Evolutionary conservation across 441 rosid genomes (phyloP).

Genomic region (Populus hybrid): DNA sequence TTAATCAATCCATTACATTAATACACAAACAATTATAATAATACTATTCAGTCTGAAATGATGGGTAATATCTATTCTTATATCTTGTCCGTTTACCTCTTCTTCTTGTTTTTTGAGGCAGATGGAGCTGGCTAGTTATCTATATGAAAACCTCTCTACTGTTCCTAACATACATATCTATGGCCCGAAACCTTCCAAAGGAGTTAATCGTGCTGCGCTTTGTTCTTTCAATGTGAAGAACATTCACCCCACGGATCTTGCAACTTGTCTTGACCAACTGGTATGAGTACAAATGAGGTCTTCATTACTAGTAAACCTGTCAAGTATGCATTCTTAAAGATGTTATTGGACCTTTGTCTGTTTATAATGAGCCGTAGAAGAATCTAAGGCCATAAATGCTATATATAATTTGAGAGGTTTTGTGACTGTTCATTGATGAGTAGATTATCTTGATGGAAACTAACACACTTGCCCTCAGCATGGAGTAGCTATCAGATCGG

Average conservation of each 20-base stretch:
- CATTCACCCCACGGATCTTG: slow-evolving; percentile 84
- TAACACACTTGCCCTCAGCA: slow-evolving; percentile 49
- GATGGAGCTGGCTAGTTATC: slow-evolving; percentile 66
- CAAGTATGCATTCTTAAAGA: not conserved
- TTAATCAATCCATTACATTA: not conserved
- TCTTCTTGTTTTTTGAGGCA: slow-evolving; percentile 14
- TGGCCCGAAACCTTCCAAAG: slow-evolving; percentile 83
- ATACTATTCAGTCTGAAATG: not conserved
- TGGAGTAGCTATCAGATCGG: slow-evolving; percentile 95
- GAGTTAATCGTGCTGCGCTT: slow-evolving; percentile 55
- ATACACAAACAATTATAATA: too few relatives aligned
- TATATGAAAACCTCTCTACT: slow-evolving; percentile 63
- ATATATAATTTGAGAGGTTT: not conserved
- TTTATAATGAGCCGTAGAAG: not conserved
- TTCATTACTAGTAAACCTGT: not conserved
- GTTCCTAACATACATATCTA: slow-evolving; percentile 62
- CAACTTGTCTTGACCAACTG: slow-evolving; percentile 86
- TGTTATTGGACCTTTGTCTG: not conserved
- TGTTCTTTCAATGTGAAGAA: slow-evolving; percentile 86
- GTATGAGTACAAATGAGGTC: slow-evolving; percentile 27
- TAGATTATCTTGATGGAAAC: not conserved
- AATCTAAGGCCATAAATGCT: not conserved
- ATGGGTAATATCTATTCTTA: not conserved
- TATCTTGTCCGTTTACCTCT: not conserved
- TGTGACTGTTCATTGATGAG: not conserved